Conservation (phyloP, 176 grass and related monocot species). For the Oryza punctata region DNA sequence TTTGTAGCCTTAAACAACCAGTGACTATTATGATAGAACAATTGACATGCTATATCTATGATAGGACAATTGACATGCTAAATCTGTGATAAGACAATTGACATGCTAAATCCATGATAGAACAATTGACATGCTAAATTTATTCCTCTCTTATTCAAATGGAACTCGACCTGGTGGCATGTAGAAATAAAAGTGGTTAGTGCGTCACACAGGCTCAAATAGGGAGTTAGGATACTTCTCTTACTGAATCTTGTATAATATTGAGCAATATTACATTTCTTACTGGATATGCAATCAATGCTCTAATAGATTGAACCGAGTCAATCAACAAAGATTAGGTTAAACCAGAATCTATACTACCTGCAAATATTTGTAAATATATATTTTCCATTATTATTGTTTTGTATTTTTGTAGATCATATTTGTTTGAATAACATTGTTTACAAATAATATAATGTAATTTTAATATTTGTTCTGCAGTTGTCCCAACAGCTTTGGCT, state of each 20-base stretch:
- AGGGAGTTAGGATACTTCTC: background rate
- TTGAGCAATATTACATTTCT: slow-evolving; percentile 14
- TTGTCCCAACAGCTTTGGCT: slow-evolving; percentile 89
- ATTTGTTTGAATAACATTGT: background rate
- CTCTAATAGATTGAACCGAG: background rate
- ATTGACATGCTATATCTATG: background rate
- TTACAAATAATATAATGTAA: background rate
- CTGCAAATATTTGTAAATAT: background rate
- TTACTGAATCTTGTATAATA: background rate
- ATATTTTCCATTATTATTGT: background rate
- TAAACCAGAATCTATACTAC: background rate
- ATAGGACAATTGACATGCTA: slow-evolving; percentile 7
- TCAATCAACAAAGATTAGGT: background rate
- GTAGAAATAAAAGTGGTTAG: background rate
- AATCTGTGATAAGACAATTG: background rate
- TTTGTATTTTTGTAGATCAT: background rate
- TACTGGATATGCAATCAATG: background rate
- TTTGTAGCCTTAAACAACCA: background rate
- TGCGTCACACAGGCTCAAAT: background rate
- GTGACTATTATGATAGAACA: background rate
- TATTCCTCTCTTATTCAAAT: background rate
- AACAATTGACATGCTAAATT: slow-evolving; percentile 18
- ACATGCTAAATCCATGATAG: background rate
- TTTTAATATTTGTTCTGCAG: slow-evolving; percentile 61
- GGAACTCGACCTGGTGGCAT: background rate